A percentile compares a stretch with the other conserved stretches of the same genome.
Evolutionary conservation across 2,329 filamentous ascomycete species (phyloP).

Genomic region (Drechslerella stenobrocha): DNA sequence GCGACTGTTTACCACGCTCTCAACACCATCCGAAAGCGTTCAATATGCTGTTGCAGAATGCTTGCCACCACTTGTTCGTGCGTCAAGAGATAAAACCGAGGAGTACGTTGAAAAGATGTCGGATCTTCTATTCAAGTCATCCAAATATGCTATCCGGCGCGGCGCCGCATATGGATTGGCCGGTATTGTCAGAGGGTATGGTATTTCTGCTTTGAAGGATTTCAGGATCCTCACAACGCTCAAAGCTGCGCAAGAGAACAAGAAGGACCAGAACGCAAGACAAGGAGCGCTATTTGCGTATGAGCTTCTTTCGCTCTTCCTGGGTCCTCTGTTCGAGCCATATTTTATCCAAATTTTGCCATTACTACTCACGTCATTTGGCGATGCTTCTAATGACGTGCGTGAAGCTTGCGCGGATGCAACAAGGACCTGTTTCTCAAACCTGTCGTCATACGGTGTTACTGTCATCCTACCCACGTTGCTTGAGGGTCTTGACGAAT

Average conservation of each 20-base stretch:
- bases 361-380: slow-evolving; percentile 83
- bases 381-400: slow-evolving; percentile 83
- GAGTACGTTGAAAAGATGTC: slow-evolving; percentile 80
- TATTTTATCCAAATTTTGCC: slow-evolving; percentile 96
- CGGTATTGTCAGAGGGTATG: slow-evolving; percentile 84
- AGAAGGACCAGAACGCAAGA: slow-evolving; percentile 84
- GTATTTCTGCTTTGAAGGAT: slow-evolving; percentile 77
- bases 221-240: slow-evolving; percentile 83
- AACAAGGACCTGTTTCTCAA: slow-evolving; percentile 90
- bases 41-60: slow-evolving; percentile 96
- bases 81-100: slow-evolving; percentile 74
- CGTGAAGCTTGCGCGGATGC: slow-evolving; percentile 90
- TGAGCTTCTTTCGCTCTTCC: slow-evolving; percentile 81
- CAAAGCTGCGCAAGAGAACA: slow-evolving; percentile 84
- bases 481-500: slow-evolving; percentile 86
- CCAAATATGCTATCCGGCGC: slow-evolving; percentile 88
- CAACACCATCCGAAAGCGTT: slow-evolving; percentile 92
- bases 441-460: slow-evolving; percentile 91
- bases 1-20: slow-evolving; percentile 80
- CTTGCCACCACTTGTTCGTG: slow-evolving; percentile 82
- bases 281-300: slow-evolving; percentile 88
- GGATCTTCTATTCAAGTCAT: slow-evolving; percentile 79
- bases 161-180: slow-evolving; percentile 94
- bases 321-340: slow-evolving; percentile 88
- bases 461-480: slow-evolving; percentile 91